These are phyloP conservation scores for Solanum peruvianum DNA, from an alignment of 257 asterid species.

Conservation along the genomic window DNA sequence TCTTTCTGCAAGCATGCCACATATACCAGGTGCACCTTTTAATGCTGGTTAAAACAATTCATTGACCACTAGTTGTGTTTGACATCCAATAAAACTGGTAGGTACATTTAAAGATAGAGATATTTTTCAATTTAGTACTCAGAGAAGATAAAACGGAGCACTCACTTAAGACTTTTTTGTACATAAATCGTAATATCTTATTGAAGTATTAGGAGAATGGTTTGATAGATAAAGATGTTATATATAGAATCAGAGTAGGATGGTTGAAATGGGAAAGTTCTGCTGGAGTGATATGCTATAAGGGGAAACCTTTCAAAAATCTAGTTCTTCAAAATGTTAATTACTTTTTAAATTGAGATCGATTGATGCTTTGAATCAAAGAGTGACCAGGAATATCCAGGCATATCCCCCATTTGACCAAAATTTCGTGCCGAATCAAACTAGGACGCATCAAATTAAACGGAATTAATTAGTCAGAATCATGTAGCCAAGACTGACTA, in stretches of 20 bases:
- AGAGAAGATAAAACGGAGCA: neutral
- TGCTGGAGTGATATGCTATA: neutral
- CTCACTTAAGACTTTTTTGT: neutral
- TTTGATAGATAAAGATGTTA: neutral
- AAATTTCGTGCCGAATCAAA: neutral
- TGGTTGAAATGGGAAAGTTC: neutral
- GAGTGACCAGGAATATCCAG: neutral
- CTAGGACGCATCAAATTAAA: neutral
- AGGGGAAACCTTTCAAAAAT: neutral
- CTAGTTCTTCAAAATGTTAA: neutral
- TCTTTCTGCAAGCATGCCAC: neutral
- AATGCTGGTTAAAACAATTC: neutral
- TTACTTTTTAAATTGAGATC: neutral
- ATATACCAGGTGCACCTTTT: neutral
- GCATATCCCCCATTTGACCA: neutral
- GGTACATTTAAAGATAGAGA: neutral
- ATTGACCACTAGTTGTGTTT: neutral
- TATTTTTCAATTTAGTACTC: neutral
- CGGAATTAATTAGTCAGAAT: neutral
- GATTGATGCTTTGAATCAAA: neutral
- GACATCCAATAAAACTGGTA: neutral
- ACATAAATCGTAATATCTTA: neutral
- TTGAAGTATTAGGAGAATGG: neutral
- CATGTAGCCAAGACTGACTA: neutral
- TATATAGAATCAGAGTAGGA: neutral